Evolutionary conservation across 176 grass and related monocot species (phyloP).

Genomic region (Leersia perrieri): DNA sequence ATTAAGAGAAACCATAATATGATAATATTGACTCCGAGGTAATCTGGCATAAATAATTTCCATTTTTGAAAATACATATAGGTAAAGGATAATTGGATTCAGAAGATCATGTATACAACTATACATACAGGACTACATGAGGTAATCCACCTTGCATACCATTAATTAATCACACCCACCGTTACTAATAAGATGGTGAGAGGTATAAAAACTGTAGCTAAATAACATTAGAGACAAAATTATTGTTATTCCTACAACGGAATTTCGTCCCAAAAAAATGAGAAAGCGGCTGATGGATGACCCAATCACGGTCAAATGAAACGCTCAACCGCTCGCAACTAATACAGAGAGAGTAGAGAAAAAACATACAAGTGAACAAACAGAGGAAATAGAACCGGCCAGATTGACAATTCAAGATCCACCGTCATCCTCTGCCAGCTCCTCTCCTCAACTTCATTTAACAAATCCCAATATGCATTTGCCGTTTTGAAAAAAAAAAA

Average conservation of each 20-base stretch:
- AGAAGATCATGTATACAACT: neutral
- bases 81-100: neutral
- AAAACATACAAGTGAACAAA: neutral
- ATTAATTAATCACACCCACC: neutral
- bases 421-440: slow-evolving; percentile 26
- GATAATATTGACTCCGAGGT: neutral
- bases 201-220: neutral
- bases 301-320: slow-evolving; percentile 33
- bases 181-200: neutral
- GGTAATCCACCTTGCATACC: neutral
- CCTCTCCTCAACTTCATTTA: slow-evolving; percentile 22
- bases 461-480: slow-evolving; percentile 34
- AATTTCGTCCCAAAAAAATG: slow-evolving; percentile 8
- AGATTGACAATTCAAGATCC: slow-evolving; percentile 22
- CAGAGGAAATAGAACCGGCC: neutral
- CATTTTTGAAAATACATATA: neutral
- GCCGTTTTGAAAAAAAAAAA: neutral
- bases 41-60: neutral
- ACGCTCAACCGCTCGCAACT: slow-evolving; percentile 38
- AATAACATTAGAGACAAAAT: neutral
- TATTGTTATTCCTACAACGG: neutral
- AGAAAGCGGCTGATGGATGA: slow-evolving; percentile 3
- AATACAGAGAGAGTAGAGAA: neutral
- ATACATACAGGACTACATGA: neutral
- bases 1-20: neutral